Evolutionary conservation across 2,329 filamentous ascomycete species (phyloP).

Genomic region (Neopestalotiopsis clavispora): DNA sequence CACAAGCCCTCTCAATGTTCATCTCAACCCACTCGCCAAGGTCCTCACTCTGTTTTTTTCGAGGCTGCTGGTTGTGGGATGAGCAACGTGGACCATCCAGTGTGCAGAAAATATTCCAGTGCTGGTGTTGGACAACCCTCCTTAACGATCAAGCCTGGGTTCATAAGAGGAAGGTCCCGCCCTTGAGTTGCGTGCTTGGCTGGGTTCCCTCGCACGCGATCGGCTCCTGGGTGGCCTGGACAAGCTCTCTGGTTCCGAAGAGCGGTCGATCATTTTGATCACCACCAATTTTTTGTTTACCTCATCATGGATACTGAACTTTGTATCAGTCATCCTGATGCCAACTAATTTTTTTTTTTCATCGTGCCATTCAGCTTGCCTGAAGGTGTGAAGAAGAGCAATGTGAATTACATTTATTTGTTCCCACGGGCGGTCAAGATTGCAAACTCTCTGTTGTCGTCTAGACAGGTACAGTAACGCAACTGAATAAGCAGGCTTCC

Average conservation of each 20-base stretch:
- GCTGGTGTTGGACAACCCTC: neutral
- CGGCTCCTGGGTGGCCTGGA: neutral
- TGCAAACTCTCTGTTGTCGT: too few relatives aligned
- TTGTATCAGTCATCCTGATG: neutral
- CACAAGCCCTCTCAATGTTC: too few relatives aligned
- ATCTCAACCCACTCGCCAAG: neutral
- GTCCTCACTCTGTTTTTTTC: neutral
- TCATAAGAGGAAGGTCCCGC: neutral
- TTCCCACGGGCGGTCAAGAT: too few relatives aligned
- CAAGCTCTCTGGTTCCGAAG: neutral
- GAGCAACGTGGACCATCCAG: slow-evolving; percentile 8
- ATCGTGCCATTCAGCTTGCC: neutral
- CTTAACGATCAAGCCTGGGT: neutral
- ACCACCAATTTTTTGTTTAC: neutral
- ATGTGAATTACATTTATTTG: neutral
- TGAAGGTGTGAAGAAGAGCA: neutral
- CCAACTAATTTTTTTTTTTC: neutral
- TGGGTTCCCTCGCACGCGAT: neutral
- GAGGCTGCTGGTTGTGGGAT: neutral
- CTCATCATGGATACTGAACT: neutral
- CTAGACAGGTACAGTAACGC: too few relatives aligned
- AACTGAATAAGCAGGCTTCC: too few relatives aligned
- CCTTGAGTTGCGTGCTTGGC: neutral
- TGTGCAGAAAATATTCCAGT: slow-evolving; percentile 5
- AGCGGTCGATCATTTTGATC: neutral